Conservation (phyloP, 805 yeast genomes). For the Ogataea methanolica region DNA sequence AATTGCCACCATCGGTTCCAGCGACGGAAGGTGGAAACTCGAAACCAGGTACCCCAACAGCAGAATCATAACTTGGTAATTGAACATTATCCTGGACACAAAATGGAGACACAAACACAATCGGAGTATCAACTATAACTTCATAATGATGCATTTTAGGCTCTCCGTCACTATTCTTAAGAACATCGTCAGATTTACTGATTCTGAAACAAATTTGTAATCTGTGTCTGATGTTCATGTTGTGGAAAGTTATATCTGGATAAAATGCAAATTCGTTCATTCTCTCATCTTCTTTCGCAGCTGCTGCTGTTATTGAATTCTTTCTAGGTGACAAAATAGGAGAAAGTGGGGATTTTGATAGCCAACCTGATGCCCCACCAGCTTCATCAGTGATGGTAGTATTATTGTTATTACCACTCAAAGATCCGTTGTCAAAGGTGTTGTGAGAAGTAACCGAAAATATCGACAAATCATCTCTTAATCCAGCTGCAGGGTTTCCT, state of each 20-base stretch:
- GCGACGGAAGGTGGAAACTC: conserved; percentile 3
- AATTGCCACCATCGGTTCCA: background rate
- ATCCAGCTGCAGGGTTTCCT: conserved; percentile 7
- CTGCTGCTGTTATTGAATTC: conserved; percentile 8
- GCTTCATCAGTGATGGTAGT: background rate
- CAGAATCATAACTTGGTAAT: conserved; percentile 37
- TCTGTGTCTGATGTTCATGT: conserved; percentile 60
- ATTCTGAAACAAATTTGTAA: conserved; percentile 68
- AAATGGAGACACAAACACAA: conserved; percentile 46
- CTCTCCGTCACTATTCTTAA: conserved; percentile 26
- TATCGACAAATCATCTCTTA: conserved; percentile 22
- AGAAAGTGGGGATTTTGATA: conserved; percentile 20
- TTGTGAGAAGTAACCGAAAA: conserved; percentile 24
- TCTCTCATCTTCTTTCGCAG: conserved; percentile 14
- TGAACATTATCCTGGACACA: conserved; percentile 29
- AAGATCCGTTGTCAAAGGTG: conserved; percentile 8
- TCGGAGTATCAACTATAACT: conserved; percentile 75
- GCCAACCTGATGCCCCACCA: conserved; percentile 9
- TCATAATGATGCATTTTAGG: conserved; percentile 67
- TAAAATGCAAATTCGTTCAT: conserved; percentile 33
- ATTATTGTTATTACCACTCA: conserved; percentile 6
- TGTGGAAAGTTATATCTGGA: conserved; percentile 62
- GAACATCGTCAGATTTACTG: conserved; percentile 50
- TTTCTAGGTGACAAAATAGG: conserved; percentile 15
- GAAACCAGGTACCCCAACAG: conserved; percentile 19